Evolutionary conservation across 2,329 filamentous ascomycete genomes (phyloP).

Genomic region (Alternaria viburni): DNA sequence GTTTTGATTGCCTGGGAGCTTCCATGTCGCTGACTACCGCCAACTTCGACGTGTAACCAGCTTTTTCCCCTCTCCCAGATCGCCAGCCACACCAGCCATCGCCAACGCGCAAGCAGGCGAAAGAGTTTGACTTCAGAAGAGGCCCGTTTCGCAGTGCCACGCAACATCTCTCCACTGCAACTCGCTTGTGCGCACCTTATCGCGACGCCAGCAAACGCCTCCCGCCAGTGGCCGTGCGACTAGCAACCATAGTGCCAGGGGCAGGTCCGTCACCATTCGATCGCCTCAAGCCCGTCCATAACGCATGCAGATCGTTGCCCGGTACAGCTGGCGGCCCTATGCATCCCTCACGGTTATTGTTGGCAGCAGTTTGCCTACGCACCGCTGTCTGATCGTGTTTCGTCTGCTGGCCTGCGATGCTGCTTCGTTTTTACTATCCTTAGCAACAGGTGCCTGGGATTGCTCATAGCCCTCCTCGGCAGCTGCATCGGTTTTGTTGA

Average conservation of each 20-base stretch:
- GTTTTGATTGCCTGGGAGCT: background rate
- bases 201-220: constrained; percentile 19
- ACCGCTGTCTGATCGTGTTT: constrained; percentile 5
- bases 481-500: background rate
- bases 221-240: constrained; percentile 11
- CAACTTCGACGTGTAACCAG: background rate
- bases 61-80: background rate
- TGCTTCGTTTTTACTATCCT: constrained; percentile 6
- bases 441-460: background rate
- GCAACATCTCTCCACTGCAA: constrained; percentile 18
- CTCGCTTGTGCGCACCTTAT: constrained; percentile 20
- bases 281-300: constrained; percentile 5
- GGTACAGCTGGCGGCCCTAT: background rate
- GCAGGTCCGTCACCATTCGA: constrained; percentile 13
- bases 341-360: background rate
- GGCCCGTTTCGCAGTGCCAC: constrained; percentile 16
- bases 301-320: constrained; percentile 6
- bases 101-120: background rate
- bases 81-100: constrained; percentile 1
- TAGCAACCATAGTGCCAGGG: constrained; percentile 16
- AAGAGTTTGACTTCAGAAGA: background rate
- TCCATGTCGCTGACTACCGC: background rate
- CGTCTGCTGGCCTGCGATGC: background rate
- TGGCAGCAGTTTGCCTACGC: background rate
- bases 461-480: background rate